Conservation (phyloP, 2,329 filamentous ascomycete genomes). For the Talaromyces atroroseus region DNA sequence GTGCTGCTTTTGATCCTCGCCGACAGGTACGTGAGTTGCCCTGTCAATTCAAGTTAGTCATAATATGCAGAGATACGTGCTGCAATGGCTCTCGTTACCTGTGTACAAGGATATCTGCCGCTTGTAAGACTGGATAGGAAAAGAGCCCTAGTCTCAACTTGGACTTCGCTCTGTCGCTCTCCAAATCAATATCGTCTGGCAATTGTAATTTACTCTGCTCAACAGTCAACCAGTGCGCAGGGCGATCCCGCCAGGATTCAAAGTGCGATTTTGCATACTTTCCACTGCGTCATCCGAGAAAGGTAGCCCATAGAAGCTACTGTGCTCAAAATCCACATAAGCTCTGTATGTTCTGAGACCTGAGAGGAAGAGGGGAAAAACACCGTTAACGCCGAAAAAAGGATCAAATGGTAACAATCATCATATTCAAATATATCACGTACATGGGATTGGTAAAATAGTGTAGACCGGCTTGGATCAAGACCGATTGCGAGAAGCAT, state of each 20-base stretch:
- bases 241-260: background rate
- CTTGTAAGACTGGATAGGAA: slow-evolving; percentile 92
- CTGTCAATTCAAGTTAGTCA: slow-evolving; percentile 34
- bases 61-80: no score
- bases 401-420: background rate
- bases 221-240: background rate
- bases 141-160: slow-evolving; percentile 82
- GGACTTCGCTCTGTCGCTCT: slow-evolving; percentile 52
- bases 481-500: slow-evolving; percentile 78
- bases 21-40: slow-evolving; percentile 91
- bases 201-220: slow-evolving; percentile 67
- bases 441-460: slow-evolving; percentile 80
- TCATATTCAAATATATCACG: slow-evolving; percentile 21
- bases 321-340: slow-evolving; percentile 97
- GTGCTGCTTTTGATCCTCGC: slow-evolving; percentile 92
- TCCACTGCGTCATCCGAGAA: slow-evolving; percentile 99
- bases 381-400: background rate
- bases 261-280: slow-evolving; percentile 51
- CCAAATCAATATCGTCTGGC: slow-evolving; percentile 53
- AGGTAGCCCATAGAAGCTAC: slow-evolving; percentile 88
- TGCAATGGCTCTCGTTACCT: slow-evolving; percentile 41
- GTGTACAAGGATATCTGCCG: slow-evolving; percentile 88
- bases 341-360: slow-evolving; percentile 74
- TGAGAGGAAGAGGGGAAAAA: slow-evolving; percentile 25
- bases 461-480: slow-evolving; percentile 65